These are phyloP conservation scores for Conringia planisiliqua DNA, from an alignment of 345 rosid genomes.

Conservation along the genomic window DNA sequence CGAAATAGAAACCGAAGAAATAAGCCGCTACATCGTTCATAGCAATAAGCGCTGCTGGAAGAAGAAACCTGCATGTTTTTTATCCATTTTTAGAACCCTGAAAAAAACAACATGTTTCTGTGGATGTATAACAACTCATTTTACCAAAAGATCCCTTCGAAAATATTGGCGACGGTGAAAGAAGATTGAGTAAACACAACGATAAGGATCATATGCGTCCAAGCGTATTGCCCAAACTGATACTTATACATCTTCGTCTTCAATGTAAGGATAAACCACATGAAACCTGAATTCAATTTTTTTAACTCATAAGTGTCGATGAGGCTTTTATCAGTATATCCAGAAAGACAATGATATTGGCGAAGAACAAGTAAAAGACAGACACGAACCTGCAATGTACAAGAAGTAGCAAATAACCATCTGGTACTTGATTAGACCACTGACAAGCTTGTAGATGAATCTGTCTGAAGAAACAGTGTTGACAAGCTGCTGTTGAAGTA, in stretches of 20 bases:
- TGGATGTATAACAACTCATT: not conserved
- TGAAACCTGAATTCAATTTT: constrained; percentile 52
- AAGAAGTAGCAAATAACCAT: constrained; percentile 82
- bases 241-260: constrained; percentile 97
- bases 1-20: constrained; percentile 88
- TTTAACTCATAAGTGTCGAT: not conserved
- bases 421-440: constrained; percentile 84
- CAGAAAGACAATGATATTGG: not conserved
- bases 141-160: constrained; percentile 97
- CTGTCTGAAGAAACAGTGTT: constrained; percentile 82
- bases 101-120: not conserved
- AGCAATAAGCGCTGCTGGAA: constrained; percentile 87
- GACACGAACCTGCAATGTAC: constrained; percentile 74
- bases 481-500: constrained; percentile 83
- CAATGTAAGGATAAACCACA: constrained; percentile 94
- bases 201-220: constrained; percentile 98
- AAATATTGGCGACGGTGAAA: constrained; percentile 86
- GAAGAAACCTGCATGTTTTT: constrained; percentile 68
- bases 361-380: not conserved
- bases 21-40: constrained; percentile 89
- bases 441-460: constrained; percentile 68
- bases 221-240: constrained; percentile 97
- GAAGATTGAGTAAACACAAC: constrained; percentile 92
- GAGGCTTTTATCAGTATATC: not conserved
- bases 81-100: constrained; percentile 23